Percentiles rank a stretch among this genome's conserved stretches.
phyloP scores from a whole-genome alignment of 495 filamentous ascomycete genomes.

The Xanthoparmelia taractica region DNA sequence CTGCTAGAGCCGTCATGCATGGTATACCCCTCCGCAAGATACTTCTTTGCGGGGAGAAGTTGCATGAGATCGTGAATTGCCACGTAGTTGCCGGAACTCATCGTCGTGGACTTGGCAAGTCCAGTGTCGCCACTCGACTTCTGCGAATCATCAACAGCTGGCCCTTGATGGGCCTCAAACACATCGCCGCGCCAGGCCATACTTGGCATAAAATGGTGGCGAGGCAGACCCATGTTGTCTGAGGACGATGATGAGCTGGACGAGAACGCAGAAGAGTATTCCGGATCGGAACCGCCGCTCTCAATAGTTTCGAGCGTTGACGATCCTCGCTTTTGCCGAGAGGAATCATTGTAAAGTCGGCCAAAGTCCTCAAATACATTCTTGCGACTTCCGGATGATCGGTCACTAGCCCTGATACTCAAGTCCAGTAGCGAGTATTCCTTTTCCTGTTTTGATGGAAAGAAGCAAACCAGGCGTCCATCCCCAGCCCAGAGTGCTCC shows the following conservation, averaged over 20 bases:
- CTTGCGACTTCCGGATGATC: slow-evolving; percentile 52
- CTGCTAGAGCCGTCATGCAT: slow-evolving; percentile 72
- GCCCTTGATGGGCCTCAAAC: slow-evolving; percentile 39
- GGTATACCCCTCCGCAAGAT: slow-evolving; percentile 75
- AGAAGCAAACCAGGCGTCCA: slow-evolving; percentile 78
- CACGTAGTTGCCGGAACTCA: slow-evolving; percentile 46
- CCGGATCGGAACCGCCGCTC: slow-evolving; percentile 49
- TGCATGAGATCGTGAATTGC: slow-evolving; percentile 61
- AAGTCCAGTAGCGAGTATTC: slow-evolving; percentile 55
- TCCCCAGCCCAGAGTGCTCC: slow-evolving; percentile 70
- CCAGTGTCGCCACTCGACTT: slow-evolving; percentile 41
- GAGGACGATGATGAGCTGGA: slow-evolving; percentile 68
- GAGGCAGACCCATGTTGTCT: slow-evolving; percentile 43
- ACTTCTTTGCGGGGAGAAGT: slow-evolving; percentile 65
- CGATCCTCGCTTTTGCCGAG: slow-evolving; percentile 42
- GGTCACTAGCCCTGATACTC: slow-evolving; percentile 52
- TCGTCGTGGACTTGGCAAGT: slow-evolving; percentile 31
- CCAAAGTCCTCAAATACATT: slow-evolving; percentile 79
- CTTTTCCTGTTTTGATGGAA: slow-evolving; percentile 72
- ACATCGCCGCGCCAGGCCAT: slow-evolving; percentile 47
- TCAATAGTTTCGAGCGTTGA: slow-evolving; percentile 32
- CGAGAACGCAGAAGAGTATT: slow-evolving; percentile 57
- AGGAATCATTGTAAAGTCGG: slow-evolving; percentile 55
- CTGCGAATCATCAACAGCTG: slow-evolving; percentile 49
- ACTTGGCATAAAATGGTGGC: slow-evolving; percentile 41